Percentiles rank a stretch among this genome's conserved stretches.
phyloP scores from a whole-genome alignment of 345 rosid genomes.

The Kernera saxatilis region DNA sequence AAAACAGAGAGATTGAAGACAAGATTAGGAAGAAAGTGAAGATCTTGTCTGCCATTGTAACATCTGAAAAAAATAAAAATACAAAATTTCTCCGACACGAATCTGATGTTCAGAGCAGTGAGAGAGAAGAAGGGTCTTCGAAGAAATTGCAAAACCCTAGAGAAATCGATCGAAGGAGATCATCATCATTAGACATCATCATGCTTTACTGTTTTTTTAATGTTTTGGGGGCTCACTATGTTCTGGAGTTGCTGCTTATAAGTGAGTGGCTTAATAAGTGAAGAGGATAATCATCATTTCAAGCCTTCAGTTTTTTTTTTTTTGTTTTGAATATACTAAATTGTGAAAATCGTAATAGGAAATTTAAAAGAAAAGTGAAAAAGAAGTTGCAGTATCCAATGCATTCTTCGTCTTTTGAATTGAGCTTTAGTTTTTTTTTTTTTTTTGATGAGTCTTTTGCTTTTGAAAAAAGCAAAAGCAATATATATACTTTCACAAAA shows the following conservation, averaged over 20 bases:
- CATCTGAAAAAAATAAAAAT: background rate
- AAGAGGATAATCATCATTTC: conserved; percentile 26
- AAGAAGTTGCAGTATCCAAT: conserved; percentile 32
- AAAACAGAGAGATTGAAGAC: conserved; percentile 33
- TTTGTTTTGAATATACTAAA: background rate
- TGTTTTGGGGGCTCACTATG: conserved; percentile 24
- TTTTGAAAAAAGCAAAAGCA: conserved; percentile 30
- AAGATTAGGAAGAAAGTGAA: conserved; percentile 30
- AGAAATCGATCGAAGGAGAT: conserved; percentile 21
- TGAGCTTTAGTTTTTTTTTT: conserved; percentile 22
- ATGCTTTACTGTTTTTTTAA: conserved; percentile 8
- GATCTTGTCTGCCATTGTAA: conserved; percentile 33
- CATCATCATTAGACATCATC: conserved; percentile 27
- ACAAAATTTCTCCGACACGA: conserved; percentile 13
- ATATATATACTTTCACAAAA: conserved; percentile 35
- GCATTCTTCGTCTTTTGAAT: conserved; percentile 30
- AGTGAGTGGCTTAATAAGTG: conserved; percentile 36
- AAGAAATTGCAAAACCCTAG: conserved; percentile 23
- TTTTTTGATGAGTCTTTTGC: conserved; percentile 5
- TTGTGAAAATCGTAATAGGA: background rate
- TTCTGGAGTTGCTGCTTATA: conserved; percentile 15
- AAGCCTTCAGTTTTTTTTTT: background rate
- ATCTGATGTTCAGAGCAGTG: conserved; percentile 20
- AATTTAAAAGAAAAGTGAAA: conserved; percentile 16
- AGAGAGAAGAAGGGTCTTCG: conserved; percentile 21